Evolutionary conservation across 2,329 filamentous ascomycete genomes (phyloP).

Genomic region (Tolypocladium amazonense): DNA sequence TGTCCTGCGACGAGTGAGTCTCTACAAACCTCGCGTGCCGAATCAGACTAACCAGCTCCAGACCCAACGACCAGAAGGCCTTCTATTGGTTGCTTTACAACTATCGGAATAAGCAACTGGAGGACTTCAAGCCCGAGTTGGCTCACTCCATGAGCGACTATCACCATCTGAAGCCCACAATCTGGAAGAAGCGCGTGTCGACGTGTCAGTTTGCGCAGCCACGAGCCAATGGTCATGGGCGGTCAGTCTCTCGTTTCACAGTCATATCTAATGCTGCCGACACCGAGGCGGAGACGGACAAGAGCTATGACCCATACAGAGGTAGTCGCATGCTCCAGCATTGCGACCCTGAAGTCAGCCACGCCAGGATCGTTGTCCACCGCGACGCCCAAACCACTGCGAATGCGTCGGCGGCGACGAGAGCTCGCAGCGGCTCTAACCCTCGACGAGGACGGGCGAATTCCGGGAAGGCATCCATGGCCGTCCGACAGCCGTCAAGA

Average conservation of each 20-base stretch:
- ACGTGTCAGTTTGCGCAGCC: conserved; percentile 47
- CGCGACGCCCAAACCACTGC: conserved; percentile 29
- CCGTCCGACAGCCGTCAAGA: conserved; percentile 21
- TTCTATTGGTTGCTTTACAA: conserved; percentile 81
- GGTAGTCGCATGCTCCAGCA: conserved; percentile 44
- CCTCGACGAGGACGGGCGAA: conserved; percentile 17
- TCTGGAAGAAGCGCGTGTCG: conserved; percentile 49
- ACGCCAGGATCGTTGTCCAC: conserved; percentile 60
- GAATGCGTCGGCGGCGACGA: conserved; percentile 15
- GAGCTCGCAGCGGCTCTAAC: conserved; percentile 24
- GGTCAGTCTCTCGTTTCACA: conserved; percentile 51
- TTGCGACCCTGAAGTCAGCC: conserved; percentile 39
- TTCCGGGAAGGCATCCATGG: conserved; percentile 16
- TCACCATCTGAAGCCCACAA: conserved; percentile 58
- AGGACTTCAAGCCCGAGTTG: conserved; percentile 74
- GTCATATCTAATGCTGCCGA: conserved; percentile 53
- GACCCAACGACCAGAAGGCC: conserved; percentile 80
- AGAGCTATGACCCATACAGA: conserved; percentile 79
- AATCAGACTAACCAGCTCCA: conserved; percentile 22
- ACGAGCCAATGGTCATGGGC: conserved; percentile 34
- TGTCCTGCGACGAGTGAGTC: conserved; percentile 55
- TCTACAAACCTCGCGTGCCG: not conserved
- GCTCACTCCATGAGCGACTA: conserved; percentile 87
- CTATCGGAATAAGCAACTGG: conserved; percentile 74
- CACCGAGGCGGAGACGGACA: conserved; percentile 34